Conservation (phyloP, 78 protist genomes). For the Corallochytrium limacisporum region DNA sequence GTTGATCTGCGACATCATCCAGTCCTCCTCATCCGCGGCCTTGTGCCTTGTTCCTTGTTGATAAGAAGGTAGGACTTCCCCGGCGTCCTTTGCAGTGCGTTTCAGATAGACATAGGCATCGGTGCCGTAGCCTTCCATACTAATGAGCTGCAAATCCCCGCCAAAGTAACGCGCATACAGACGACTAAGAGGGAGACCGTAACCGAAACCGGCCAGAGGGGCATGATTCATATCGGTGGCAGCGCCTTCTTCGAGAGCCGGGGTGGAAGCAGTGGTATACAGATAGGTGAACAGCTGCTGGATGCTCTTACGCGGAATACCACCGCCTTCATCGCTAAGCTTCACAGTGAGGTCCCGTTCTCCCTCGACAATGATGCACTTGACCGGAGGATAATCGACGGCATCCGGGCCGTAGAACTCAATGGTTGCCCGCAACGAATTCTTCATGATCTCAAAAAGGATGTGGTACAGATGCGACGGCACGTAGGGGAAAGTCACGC, state of each 20-base stretch:
- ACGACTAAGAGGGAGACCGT: slow-evolving; percentile 47
- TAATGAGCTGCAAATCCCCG: slow-evolving; percentile 37
- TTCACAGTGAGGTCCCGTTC: slow-evolving; percentile 30
- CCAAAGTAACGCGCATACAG: slow-evolving; percentile 42
- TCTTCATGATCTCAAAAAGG: slow-evolving; percentile 34
- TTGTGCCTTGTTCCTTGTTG: too few relatives aligned
- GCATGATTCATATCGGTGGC: background rate
- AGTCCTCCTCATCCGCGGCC: too few relatives aligned
- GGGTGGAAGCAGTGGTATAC: slow-evolving; percentile 46
- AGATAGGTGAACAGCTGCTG: slow-evolving; percentile 22
- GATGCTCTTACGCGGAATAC: slow-evolving; percentile 32
- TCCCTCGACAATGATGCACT: slow-evolving; percentile 21
- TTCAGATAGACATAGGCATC: slow-evolving; percentile 34
- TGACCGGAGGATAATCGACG: background rate
- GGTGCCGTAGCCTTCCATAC: slow-evolving; percentile 46
- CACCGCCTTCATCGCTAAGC: slow-evolving; percentile 56
- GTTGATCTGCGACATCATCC: too few relatives aligned
- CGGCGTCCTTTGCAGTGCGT: background rate
- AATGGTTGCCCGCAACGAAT: slow-evolving; percentile 28
- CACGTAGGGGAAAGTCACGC: slow-evolving; percentile 26
- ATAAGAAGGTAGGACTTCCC: background rate
- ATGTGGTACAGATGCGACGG: slow-evolving; percentile 46
- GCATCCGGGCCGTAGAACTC: background rate
- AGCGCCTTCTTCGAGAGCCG: background rate
- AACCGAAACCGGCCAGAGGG: slow-evolving; percentile 59